These are phyloP conservation scores for Kurtzmaniella quercitrusa DNA, from an alignment of 1,139 yeast genomes.

Conservation along the genomic window DNA sequence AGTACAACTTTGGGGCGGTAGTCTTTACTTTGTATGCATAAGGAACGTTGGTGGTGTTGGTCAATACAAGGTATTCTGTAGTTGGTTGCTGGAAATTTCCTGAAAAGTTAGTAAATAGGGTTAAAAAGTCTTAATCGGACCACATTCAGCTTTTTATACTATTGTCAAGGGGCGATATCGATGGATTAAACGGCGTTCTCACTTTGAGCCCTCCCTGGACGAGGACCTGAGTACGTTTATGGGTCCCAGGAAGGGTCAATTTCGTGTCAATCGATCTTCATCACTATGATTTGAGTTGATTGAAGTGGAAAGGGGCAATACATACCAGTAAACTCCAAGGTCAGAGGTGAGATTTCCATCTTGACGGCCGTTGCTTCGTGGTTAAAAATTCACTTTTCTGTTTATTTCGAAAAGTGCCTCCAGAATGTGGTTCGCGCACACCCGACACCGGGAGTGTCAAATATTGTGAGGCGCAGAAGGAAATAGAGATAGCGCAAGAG, in stretches of 20 bases:
- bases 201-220: background rate
- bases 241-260: too few species aligned
- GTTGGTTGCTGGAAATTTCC: conserved; percentile 73
- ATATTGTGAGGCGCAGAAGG: background rate
- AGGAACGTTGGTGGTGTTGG: conserved; percentile 59
- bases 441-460: background rate
- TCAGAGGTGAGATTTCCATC: conserved; percentile 61
- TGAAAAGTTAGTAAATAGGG: conserved; percentile 11
- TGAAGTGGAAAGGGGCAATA: conserved; percentile 13
- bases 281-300: background rate
- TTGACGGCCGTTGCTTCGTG: conserved; percentile 10
- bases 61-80: conserved; percentile 64
- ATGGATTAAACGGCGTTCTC: background rate
- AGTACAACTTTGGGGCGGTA: conserved; percentile 93
- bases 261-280: background rate
- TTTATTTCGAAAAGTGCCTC: conserved; percentile 1
- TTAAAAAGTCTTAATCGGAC: too few species aligned
- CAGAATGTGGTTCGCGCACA: conserved; percentile 2
- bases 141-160: background rate
- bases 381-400: background rate
- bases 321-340: conserved; percentile 74
- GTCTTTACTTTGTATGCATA: conserved; percentile 95
- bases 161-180: background rate
- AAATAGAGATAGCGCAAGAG: background rate
- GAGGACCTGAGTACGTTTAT: too few species aligned